These are phyloP conservation scores for Arbutus unedo DNA, from an alignment of 148 eudicot genomes.

Conservation along the genomic window DNA sequence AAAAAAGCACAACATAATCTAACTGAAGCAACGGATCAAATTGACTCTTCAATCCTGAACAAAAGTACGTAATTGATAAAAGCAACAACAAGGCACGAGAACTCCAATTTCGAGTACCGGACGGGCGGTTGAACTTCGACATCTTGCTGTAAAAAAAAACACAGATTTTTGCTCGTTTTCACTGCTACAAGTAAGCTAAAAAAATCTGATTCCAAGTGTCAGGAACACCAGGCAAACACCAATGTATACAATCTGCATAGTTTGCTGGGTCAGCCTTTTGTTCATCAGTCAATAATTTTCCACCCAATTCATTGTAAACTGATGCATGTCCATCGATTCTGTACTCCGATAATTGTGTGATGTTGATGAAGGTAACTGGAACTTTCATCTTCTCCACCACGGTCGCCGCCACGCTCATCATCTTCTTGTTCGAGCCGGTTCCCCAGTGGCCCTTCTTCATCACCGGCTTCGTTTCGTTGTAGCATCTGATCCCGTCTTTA, in stretches of 20 bases:
- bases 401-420: constrained; percentile 60
- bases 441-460: constrained; percentile 71
- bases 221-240: constrained; percentile 96
- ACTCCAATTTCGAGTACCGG: too few species aligned
- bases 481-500: constrained; percentile 60
- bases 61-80: too few species aligned
- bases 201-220: constrained; percentile 89
- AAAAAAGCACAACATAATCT: neutral
- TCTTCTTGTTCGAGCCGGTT: constrained; percentile 59
- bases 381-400: constrained; percentile 65
- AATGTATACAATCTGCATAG: constrained; percentile 89
- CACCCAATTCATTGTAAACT: constrained; percentile 64
- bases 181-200: constrained; percentile 47
- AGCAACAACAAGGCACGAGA: too few species aligned
- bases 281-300: constrained; percentile 58
- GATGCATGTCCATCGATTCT: constrained; percentile 75
- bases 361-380: constrained; percentile 58
- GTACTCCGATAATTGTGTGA: constrained; percentile 83
- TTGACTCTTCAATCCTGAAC: too few species aligned
- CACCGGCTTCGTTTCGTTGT: constrained; percentile 78
- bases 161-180: constrained; percentile 1
- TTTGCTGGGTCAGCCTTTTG: constrained; percentile 63
- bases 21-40: too few species aligned
- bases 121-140: neutral
- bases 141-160: neutral